phyloP scores from a whole-genome alignment of 768 basidiomycete species.

The Pleurotus citrinopileatus region DNA sequence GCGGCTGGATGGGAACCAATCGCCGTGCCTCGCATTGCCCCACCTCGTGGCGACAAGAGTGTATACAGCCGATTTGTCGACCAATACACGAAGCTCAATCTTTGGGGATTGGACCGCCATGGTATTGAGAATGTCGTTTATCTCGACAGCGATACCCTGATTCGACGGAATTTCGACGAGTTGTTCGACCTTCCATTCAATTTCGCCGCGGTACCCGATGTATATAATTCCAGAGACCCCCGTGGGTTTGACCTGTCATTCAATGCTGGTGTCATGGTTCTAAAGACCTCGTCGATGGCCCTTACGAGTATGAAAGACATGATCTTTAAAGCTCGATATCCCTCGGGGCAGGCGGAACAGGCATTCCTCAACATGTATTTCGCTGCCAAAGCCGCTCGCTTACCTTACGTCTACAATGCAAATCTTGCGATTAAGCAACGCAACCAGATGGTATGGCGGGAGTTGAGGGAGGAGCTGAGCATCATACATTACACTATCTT shows the following conservation, averaged over 20 bases:
- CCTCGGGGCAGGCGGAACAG: constrained; percentile 34
- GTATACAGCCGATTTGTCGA: constrained; percentile 32
- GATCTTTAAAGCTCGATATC: constrained; percentile 27
- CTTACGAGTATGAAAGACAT: constrained; percentile 26
- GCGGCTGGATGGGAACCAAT: constrained; percentile 35
- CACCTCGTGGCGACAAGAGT: constrained; percentile 33
- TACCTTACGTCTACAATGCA: constrained; percentile 40
- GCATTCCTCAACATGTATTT: constrained; percentile 40
- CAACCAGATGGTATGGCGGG: constrained; percentile 30
- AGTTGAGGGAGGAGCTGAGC: constrained; percentile 26
- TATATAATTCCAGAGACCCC: constrained; percentile 20
- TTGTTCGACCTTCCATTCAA: constrained; percentile 37
- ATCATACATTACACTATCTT: constrained; percentile 48
- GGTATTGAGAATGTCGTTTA: constrained; percentile 33
- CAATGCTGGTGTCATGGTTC: constrained; percentile 37
- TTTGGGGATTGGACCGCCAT: constrained; percentile 34
- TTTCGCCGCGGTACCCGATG: constrained; percentile 41
- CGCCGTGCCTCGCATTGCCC: constrained; percentile 31
- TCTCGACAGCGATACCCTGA: constrained; percentile 41
- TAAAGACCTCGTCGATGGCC: constrained; percentile 25
- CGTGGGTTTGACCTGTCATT: constrained; percentile 33
- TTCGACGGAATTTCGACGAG: constrained; percentile 39
- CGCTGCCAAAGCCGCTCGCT: constrained; percentile 27
- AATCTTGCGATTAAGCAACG: constrained; percentile 36
- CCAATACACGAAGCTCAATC: constrained; percentile 40